phyloP scores from a whole-genome alignment of 2,329 filamentous ascomycete species.

The Cladosporium velox region DNA sequence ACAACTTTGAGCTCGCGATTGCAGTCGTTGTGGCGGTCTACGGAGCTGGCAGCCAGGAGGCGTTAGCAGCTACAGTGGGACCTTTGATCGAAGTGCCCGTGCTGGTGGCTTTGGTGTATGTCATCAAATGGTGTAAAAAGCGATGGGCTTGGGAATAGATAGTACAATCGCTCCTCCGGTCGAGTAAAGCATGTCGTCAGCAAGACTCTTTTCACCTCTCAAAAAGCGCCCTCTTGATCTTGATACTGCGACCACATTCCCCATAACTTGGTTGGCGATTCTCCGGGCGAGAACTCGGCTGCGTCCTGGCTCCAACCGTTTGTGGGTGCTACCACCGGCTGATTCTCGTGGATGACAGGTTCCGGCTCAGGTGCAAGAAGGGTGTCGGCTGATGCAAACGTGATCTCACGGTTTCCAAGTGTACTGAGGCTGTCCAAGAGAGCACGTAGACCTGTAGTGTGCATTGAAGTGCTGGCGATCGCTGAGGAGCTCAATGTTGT shows the following conservation, averaged over 20 bases:
- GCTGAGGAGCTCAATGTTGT: conserved; percentile 16
- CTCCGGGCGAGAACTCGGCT: conserved; percentile 27
- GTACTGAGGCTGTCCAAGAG: conserved; percentile 24
- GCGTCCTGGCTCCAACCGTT: conserved; percentile 20
- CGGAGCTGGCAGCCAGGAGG: conserved; percentile 75
- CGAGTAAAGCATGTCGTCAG: background rate
- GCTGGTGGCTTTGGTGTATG: conserved; percentile 73
- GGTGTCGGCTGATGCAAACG: conserved; percentile 27
- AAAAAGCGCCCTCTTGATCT: conserved; percentile 28
- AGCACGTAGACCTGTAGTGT: conserved; percentile 16
- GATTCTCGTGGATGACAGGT: conserved; percentile 10
- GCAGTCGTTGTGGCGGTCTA: conserved; percentile 82
- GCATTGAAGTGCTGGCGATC: conserved; percentile 1
- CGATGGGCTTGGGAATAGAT: conserved; percentile 55
- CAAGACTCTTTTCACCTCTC: background rate
- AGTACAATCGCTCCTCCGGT: background rate
- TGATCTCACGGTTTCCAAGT: conserved; percentile 20
- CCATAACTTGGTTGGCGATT: conserved; percentile 41
- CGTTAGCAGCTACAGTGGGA: conserved; percentile 78
- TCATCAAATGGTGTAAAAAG: conserved; percentile 61
- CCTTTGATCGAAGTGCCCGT: conserved; percentile 87
- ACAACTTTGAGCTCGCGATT: conserved; percentile 91
- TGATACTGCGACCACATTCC: conserved; percentile 35
- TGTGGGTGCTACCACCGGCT: conserved; percentile 12
- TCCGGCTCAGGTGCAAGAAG: conserved; percentile 29